A percentile compares a stretch with the other conserved stretches of the same genome.
Conservation (phyloP, 495 filamentous ascomycete genomes). For the Lentithecium fluviatile region DNA sequence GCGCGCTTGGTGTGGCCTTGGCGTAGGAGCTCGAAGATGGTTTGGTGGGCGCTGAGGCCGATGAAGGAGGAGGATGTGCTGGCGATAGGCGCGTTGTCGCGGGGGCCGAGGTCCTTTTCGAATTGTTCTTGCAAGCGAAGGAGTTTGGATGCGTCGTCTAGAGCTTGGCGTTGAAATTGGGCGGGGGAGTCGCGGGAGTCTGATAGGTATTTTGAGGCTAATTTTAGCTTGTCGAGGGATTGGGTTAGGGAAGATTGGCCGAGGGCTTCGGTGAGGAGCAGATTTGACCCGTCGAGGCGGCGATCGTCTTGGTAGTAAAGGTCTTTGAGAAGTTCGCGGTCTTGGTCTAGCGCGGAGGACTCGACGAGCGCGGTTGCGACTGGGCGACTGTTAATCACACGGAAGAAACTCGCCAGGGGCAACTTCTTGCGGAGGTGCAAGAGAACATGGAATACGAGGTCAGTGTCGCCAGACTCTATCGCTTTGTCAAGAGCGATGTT, state of each 20-base stretch:
- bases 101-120: conserved; percentile 67
- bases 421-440: conserved; percentile 87
- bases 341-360: conserved; percentile 70
- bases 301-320: conserved; percentile 98
- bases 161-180: conserved; percentile 66
- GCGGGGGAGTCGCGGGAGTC: conserved; percentile 71
- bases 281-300: conserved; percentile 80
- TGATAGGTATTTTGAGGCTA: conserved; percentile 74
- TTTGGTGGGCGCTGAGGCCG: conserved; percentile 85
- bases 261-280: conserved; percentile 80
- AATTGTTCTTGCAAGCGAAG: conserved; percentile 81
- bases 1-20: conserved; percentile 75
- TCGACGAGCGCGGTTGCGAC: conserved; percentile 88
- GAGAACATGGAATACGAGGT: conserved; percentile 86
- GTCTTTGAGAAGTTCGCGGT: conserved; percentile 85
- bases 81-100: neutral
- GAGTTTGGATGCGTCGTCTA: conserved; percentile 75
- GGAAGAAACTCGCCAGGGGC: conserved; percentile 87
- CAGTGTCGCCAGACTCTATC: conserved; percentile 91
- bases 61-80: conserved; percentile 50
- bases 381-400: conserved; percentile 82
- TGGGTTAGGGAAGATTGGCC: conserved; percentile 60
- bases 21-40: conserved; percentile 76
- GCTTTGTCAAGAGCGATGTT: conserved; percentile 95
- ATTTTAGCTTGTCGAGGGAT: conserved; percentile 76